Percentiles rank a stretch among this genome's conserved stretches.
phyloP scores from a whole-genome alignment of 2,329 filamentous ascomycete genomes.

The Xylaria hypoxylon region DNA sequence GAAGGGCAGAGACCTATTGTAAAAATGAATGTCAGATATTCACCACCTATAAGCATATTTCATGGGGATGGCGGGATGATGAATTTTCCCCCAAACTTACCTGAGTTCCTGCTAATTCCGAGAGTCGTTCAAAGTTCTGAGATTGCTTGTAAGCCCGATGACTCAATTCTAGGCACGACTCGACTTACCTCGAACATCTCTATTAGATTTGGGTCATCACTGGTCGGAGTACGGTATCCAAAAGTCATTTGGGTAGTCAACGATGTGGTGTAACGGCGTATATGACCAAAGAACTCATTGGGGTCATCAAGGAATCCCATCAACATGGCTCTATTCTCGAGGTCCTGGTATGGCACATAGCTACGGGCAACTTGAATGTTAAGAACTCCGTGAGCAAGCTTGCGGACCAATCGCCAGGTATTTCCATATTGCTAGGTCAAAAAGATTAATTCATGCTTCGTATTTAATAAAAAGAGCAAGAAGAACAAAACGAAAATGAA shows the following conservation, averaged over 20 bases:
- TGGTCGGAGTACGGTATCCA: slow-evolving; percentile 52
- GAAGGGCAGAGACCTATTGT: neutral
- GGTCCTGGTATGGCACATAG: slow-evolving; percentile 66
- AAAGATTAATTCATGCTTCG: neutral
- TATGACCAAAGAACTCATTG: slow-evolving; percentile 55
- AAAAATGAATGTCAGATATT: neutral
- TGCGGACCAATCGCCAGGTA: slow-evolving; percentile 51
- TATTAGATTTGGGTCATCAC: slow-evolving; percentile 54
- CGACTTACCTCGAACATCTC: slow-evolving; percentile 40
- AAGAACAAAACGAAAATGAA: too few species aligned
- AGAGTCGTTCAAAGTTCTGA: slow-evolving; percentile 37
- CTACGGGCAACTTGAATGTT: slow-evolving; percentile 57
- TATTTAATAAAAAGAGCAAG: too few species aligned
- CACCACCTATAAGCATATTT: neutral
- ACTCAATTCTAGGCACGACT: slow-evolving; percentile 37
- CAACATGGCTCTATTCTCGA: slow-evolving; percentile 67
- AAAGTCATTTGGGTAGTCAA: slow-evolving; percentile 62
- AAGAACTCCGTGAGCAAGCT: slow-evolving; percentile 57
- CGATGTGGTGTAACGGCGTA: slow-evolving; percentile 60
- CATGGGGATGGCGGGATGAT: too few species aligned
- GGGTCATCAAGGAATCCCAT: slow-evolving; percentile 59
- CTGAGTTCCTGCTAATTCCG: neutral
- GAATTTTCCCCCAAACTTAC: neutral
- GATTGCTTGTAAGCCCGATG: slow-evolving; percentile 41
- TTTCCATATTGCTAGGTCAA: neutral